These are phyloP conservation scores for Candida suzukii DNA, from an alignment of 805 yeast genomes.

Conservation along the genomic window DNA sequence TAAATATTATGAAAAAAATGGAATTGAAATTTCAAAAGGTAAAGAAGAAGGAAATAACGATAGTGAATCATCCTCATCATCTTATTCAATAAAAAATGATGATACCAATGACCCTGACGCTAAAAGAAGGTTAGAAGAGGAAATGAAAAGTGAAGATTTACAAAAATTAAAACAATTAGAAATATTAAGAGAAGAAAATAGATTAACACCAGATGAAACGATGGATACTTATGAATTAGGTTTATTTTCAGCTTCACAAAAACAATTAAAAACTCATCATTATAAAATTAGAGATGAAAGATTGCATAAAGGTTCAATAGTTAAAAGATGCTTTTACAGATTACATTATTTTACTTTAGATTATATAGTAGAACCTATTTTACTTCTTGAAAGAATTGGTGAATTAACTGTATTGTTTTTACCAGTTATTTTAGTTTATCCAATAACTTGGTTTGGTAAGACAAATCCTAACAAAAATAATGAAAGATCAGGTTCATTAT, in stretches of 20 bases:
- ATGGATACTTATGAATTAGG: slow-evolving; percentile 71
- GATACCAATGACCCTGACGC: not conserved
- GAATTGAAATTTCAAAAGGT: not conserved
- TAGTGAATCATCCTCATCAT: too few relatives aligned
- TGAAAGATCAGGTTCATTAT: slow-evolving; percentile 51
- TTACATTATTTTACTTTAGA: slow-evolving; percentile 42
- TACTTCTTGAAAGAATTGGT: slow-evolving; percentile 60
- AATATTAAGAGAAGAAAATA: slow-evolving; percentile 17
- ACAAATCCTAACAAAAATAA: slow-evolving; percentile 21
- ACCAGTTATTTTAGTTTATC: slow-evolving; percentile 63
- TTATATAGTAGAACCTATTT: slow-evolving; percentile 59
- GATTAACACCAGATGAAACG: slow-evolving; percentile 34
- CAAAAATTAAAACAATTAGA: not conserved
- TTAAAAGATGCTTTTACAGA: slow-evolving; percentile 26
- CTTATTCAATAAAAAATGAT: not conserved
- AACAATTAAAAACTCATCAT: slow-evolving; percentile 38
- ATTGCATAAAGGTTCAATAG: slow-evolving; percentile 8
- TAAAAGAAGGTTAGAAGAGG: not conserved
- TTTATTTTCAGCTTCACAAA: slow-evolving; percentile 51
- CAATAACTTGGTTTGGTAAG: slow-evolving; percentile 52
- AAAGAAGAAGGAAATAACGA: not conserved
- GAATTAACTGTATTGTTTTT: slow-evolving; percentile 60
- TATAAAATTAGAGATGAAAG: slow-evolving; percentile 25
- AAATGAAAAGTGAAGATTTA: not conserved
- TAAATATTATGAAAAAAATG: not conserved